Percentiles rank a stretch among this genome's conserved stretches.
Conservation (phyloP, 2,329 filamentous ascomycete genomes). For the Colletotrichum kahawae region DNA sequence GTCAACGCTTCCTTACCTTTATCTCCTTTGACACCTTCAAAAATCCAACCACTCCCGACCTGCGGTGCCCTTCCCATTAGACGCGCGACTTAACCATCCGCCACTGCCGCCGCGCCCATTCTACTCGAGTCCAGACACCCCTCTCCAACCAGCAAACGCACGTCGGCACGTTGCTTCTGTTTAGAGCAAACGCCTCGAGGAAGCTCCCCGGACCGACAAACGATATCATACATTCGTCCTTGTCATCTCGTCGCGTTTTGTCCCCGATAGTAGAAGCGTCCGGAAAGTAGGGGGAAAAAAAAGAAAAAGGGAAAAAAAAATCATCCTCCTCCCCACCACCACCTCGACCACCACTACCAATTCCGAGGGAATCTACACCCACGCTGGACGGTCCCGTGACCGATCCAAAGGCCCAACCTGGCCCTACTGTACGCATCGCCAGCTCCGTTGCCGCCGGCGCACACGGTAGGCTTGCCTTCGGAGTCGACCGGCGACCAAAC, state of each 20-base stretch:
- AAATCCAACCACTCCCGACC: background rate
- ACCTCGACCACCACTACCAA: background rate
- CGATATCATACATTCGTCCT: background rate
- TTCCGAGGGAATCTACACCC: background rate
- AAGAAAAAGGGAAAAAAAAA: background rate
- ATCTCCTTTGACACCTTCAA: slow-evolving; percentile 6
- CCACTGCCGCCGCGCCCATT: background rate
- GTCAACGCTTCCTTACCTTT: slow-evolving; percentile 23
- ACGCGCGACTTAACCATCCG: slow-evolving; percentile 9
- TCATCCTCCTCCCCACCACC: background rate
- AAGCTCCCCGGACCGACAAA: background rate
- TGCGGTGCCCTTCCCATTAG: background rate
- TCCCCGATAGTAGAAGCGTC: background rate
- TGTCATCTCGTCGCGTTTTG: background rate
- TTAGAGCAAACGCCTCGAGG: background rate
- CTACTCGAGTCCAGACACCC: background rate
- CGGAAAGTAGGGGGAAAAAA: background rate
- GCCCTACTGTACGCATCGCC: slow-evolving; percentile 65
- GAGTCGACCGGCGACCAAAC: slow-evolving; percentile 57
- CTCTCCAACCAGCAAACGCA: background rate
- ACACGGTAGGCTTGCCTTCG: slow-evolving; percentile 66
- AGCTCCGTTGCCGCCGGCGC: slow-evolving; percentile 69
- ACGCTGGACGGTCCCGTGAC: slow-evolving; percentile 31
- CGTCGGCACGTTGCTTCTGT: background rate
- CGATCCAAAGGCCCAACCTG: slow-evolving; percentile 58